Conservation (phyloP, 2,329 filamentous ascomycete genomes). For the Aspergillus hortae region DNA sequence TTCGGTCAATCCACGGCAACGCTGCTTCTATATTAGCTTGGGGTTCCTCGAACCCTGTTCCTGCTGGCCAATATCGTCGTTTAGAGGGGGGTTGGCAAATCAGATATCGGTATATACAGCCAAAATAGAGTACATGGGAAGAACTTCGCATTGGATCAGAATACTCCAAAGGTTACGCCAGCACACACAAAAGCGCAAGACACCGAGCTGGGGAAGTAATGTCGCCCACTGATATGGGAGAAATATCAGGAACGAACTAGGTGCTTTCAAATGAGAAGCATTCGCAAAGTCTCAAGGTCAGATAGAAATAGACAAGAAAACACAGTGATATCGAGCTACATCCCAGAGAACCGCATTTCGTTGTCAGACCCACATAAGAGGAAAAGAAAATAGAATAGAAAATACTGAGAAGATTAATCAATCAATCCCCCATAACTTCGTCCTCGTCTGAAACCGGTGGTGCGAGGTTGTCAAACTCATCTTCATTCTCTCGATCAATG, state of each 20-base stretch:
- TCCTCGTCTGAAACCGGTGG: conserved; percentile 34
- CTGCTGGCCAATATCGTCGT: too few relatives aligned
- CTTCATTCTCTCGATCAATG: conserved; percentile 30
- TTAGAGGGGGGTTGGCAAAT: too few relatives aligned
- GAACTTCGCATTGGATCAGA: too few relatives aligned
- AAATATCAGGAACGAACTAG: not conserved
- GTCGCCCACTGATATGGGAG: too few relatives aligned
- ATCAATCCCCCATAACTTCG: conserved; percentile 43
- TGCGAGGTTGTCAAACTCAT: conserved; percentile 23
- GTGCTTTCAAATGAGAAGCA: not conserved
- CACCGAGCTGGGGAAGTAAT: too few relatives aligned
- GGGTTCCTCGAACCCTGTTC: too few relatives aligned
- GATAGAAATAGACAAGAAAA: conserved; percentile 1
- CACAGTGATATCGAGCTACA: not conserved
- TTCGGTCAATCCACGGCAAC: not conserved
- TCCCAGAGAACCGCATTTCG: conserved; percentile 7
- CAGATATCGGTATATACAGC: too few relatives aligned
- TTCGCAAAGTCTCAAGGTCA: conserved; percentile 8
- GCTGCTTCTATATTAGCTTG: not conserved
- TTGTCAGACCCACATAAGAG: conserved; percentile 5
- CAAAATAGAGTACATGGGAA: too few relatives aligned
- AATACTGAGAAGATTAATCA: not conserved
- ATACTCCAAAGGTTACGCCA: too few relatives aligned
- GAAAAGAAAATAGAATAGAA: conserved; percentile 4
- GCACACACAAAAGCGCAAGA: too few relatives aligned